Percentiles rank a stretch among this genome's conserved stretches.
These are phyloP conservation scores for Colletotrichum graminicola DNA, from an alignment of 2,329 filamentous ascomycete genomes.

Conservation along the genomic window DNA sequence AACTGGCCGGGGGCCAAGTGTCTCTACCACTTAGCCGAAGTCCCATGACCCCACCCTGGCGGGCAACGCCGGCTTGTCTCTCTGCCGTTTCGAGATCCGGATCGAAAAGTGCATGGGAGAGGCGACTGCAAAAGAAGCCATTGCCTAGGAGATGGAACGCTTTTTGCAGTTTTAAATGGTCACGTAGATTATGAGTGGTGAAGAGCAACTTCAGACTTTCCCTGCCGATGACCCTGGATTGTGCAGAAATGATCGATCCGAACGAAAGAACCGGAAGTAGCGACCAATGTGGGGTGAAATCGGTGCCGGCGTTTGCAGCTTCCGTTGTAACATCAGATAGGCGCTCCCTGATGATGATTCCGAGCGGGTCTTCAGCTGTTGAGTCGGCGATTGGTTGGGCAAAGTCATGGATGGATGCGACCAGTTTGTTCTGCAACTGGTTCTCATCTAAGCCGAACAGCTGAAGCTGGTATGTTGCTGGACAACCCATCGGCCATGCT, in stretches of 20 bases:
- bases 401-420: slow-evolving; percentile 64
- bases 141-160: slow-evolving; percentile 88
- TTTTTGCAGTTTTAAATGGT: slow-evolving; percentile 80
- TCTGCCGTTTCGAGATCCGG: slow-evolving; percentile 85
- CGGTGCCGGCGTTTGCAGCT: slow-evolving; percentile 39
- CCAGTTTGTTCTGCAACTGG: slow-evolving; percentile 61
- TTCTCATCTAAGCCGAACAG: slow-evolving; percentile 63
- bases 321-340: slow-evolving; percentile 47
- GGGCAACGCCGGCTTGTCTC: slow-evolving; percentile 75
- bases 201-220: slow-evolving; percentile 84
- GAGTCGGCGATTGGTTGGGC: slow-evolving; percentile 51
- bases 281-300: slow-evolving; percentile 67
- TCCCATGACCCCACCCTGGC: slow-evolving; percentile 80
- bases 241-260: slow-evolving; percentile 77
- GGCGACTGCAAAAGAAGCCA: slow-evolving; percentile 82
- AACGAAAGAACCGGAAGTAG: slow-evolving; percentile 79
- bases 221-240: slow-evolving; percentile 81
- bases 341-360: slow-evolving; percentile 45
- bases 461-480: slow-evolving; percentile 49
- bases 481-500: background rate
- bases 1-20: slow-evolving; percentile 93
- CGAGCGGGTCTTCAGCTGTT: slow-evolving; percentile 42
- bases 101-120: slow-evolving; percentile 88
- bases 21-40: slow-evolving; percentile 84
- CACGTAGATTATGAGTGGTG: slow-evolving; percentile 75